A percentile compares a stretch with the other conserved stretches of the same genome.
Conservation (phyloP, 208 protist genomes). For the Porcisia deanei region DNA sequence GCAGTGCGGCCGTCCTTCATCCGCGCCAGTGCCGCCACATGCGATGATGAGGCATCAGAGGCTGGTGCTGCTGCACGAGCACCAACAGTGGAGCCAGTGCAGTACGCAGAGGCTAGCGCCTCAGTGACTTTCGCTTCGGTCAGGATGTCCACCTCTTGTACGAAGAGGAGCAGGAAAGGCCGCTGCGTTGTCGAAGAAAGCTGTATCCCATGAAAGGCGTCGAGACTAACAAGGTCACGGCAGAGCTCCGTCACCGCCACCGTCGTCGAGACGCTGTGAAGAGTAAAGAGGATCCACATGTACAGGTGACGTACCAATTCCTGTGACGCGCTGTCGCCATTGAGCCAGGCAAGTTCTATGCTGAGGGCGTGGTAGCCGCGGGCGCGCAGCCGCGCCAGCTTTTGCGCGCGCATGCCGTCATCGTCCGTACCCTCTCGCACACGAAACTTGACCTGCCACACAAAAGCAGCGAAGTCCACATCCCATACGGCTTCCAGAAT, state of each 20-base stretch:
- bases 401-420: background rate
- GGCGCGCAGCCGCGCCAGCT: background rate
- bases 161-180: constrained; percentile 18
- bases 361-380: constrained; percentile 19
- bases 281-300: constrained; percentile 28
- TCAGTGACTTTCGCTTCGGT: constrained; percentile 18
- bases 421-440: background rate
- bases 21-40: constrained; percentile 9
- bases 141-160: constrained; percentile 40
- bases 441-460: constrained; percentile 14
- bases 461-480: constrained; percentile 22
- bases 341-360: constrained; percentile 14
- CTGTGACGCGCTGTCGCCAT: background rate
- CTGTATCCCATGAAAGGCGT: constrained; percentile 17
- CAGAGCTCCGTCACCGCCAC: constrained; percentile 31
- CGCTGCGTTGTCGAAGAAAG: background rate
- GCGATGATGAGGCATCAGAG: background rate
- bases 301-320: constrained; percentile 10
- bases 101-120: background rate
- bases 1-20: constrained; percentile 30
- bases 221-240: constrained; percentile 48
- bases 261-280: background rate
- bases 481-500: constrained; percentile 16
- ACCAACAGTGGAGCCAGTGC: background rate
- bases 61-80: background rate